Conservation (phyloP, 345 rosid genomes). For the Salix viminalis region DNA sequence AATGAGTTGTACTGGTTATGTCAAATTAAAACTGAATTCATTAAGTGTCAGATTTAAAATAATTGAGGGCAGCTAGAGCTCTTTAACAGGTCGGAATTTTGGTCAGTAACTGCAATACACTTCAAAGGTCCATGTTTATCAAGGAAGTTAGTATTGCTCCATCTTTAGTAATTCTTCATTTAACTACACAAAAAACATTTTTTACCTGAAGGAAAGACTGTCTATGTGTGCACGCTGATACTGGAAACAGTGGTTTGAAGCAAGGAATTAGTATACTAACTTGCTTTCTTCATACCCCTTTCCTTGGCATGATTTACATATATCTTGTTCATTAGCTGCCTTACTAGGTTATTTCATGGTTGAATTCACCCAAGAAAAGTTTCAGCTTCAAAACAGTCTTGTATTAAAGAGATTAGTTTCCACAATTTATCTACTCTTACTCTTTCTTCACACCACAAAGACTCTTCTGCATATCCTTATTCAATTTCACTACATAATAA, state of each 20-base stretch:
- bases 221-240: background rate
- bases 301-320: background rate
- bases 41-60: background rate
- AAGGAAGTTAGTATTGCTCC: background rate
- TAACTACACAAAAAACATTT: background rate
- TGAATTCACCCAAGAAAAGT: background rate
- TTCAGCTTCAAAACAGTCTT: background rate
- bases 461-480: background rate
- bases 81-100: background rate
- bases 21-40: background rate
- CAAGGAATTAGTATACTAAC: background rate
- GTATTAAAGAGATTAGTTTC: background rate
- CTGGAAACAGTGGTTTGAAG: background rate
- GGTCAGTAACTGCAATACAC: background rate
- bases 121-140: background rate
- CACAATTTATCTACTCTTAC: background rate
- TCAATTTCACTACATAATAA: background rate
- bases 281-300: background rate
- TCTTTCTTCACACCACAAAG: background rate
- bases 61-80: background rate
- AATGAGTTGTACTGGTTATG: background rate
- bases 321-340: background rate
- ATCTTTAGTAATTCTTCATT: background rate
- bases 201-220: background rate
- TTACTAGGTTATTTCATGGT: background rate